Base-by-base conservation (phyloP, 1,139 yeast genomes). In the Candida frijolesensis region DNA sequence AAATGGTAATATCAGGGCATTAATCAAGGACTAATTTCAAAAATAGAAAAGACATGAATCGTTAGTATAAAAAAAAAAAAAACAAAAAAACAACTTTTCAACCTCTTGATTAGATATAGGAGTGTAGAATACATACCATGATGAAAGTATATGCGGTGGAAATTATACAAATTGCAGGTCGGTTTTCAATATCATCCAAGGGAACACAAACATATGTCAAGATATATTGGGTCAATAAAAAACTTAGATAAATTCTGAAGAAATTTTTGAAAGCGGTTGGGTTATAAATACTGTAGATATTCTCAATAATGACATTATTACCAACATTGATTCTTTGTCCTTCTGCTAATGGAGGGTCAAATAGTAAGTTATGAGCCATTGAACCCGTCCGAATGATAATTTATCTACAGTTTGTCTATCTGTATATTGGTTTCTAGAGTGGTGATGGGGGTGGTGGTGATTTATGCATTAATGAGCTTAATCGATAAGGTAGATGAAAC, bases 201-300 rank as follows among this genome's bases (percentile, higher is more conserved):
- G 82, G 80, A 34, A 76, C 71, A 2, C 72, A 68, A 18, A 68
- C 61, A 54, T 73, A 79, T 41, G 74, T 66, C 30, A 69, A 59
- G 2, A 76, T 54, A 47, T 79, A 72, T 54, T 78, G 79, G 1
- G 64, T 52, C 33, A 76, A 53, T 52, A 79, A 62, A 19, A 67
- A 58, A 0, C 64, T 60, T 25, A 74, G 54, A 55, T 72, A 74
- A 4, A 60, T 39, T 35, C 63, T 57, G 46, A 68, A 55, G n/a
- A 67, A 60, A 3, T 53, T 49, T 14, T 63, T 57, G 44, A 65
- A 58, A 22, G 49, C 8, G 10, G 55, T 52, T 9, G 58, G 52
- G 46, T 62, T 59, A 38, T 58, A 58, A 16, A 61, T 56, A 14
- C 65, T 64, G 32, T 63, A 62, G 54, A 71, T 60, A 44, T 65